phyloP scores from a whole-genome alignment of 768 basidiomycete species.

The Agaricus blazei region DNA sequence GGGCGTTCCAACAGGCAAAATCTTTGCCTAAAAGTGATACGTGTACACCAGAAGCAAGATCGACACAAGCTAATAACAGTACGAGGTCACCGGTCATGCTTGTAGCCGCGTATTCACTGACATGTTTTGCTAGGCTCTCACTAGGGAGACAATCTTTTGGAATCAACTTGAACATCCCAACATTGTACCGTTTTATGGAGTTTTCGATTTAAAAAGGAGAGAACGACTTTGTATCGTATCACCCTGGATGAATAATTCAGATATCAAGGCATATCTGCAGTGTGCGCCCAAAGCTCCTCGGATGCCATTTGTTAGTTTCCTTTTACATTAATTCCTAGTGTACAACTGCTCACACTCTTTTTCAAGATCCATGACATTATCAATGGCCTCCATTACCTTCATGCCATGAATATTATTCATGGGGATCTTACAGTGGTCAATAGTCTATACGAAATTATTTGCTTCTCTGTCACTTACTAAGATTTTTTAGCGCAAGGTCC shows the following conservation, averaged over 20 bases:
- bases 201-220: not conserved
- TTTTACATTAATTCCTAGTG: too few relatives aligned
- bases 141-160: constrained; percentile 9
- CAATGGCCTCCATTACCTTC: constrained; percentile 10
- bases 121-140: not conserved
- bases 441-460: not conserved
- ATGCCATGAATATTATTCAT: constrained; percentile 10
- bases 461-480: too few relatives aligned
- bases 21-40: constrained; percentile 21
- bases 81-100: constrained; percentile 3
- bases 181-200: constrained; percentile 5
- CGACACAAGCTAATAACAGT: constrained; percentile 17
- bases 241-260: constrained; percentile 12
- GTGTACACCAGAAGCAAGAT: too few relatives aligned
- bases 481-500: not conserved
- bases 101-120: constrained; percentile 17
- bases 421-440: constrained; percentile 14
- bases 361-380: constrained; percentile 9
- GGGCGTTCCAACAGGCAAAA: constrained; percentile 13
- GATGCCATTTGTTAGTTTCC: not conserved
- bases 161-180: not conserved
- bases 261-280: constrained; percentile 5
- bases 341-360: too few relatives aligned
- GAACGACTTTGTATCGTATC: constrained; percentile 6
- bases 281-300: not conserved